A percentile compares a stretch with the other conserved stretches of the same genome.
phyloP scores from a whole-genome alignment of 352 stramenopile species.

The Plasmopara viticola region DNA sequence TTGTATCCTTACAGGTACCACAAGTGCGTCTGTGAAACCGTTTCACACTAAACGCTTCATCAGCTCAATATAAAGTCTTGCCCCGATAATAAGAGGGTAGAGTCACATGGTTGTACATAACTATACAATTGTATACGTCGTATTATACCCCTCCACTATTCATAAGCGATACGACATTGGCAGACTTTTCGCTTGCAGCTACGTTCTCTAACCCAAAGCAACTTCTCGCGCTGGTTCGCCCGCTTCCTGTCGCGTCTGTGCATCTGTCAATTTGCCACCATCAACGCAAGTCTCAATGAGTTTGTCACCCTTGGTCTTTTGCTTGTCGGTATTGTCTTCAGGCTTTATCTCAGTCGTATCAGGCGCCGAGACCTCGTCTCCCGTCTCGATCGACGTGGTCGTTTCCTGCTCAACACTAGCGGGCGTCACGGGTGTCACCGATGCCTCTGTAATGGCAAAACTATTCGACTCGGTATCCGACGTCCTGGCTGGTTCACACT shows the following conservation, averaged over 20 bases:
- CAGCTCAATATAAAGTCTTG: no score
- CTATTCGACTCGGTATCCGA: conserved; percentile 16
- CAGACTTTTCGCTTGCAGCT: neutral
- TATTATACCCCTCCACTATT: neutral
- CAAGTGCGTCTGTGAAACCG: no score
- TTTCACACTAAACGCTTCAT: no score
- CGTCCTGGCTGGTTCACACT: conserved; percentile 9
- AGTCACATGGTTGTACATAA: no score
- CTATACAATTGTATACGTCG: no score
- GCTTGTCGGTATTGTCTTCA: conserved; percentile 10
- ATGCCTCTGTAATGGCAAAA: conserved; percentile 21
- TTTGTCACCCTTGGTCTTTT: conserved; percentile 17
- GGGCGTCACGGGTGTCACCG: conserved; percentile 29
- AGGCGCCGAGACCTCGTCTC: conserved; percentile 2
- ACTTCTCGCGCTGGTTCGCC: conserved; percentile 45
- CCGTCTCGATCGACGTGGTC: conserved; percentile 7
- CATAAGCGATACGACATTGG: neutral
- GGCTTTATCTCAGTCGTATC: conserved; percentile 12
- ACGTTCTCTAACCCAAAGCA: conserved; percentile 6
- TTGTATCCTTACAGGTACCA: no score
- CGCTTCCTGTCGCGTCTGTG: conserved; percentile 34
- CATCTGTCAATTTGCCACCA: conserved; percentile 14
- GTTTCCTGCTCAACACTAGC: conserved; percentile 12
- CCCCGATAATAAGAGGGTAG: no score
- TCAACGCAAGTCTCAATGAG: conserved; percentile 20